Evolutionary conservation across 208 protist species (phyloP), one percentile per base, ranked within the genome.

Genomic region (Porcisia deanei): DNA sequence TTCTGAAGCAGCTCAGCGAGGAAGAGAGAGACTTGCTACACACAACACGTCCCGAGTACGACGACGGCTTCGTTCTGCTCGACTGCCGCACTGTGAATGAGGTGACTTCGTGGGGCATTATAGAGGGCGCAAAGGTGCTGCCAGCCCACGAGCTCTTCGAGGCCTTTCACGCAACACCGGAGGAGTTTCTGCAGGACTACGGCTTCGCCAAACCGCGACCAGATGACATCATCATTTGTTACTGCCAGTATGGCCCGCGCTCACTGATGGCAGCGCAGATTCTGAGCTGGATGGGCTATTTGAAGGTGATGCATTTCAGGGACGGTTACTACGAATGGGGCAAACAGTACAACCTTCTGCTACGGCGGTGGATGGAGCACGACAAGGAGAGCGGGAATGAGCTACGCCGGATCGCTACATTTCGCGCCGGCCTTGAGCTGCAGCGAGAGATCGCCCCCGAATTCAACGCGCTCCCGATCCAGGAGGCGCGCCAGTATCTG

Each of bases 51-150:
- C 88, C 88, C 18, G 91, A 93, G 64, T 95, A 95, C 77, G 81
- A 91, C 65, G 91, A 95, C 67, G 88, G 88, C 34, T 91, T 95
- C 77, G 80, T 95, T 25, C 70, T 95, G 20, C 76, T 95, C 3
- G 91, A 95, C 82, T 95, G 91, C 74, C 91, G 91, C 74, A 95
- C 91, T 6, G 91, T 95, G 39, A 95, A 93, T 68, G 91, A 95
- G 77, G 84, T 91, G 41, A 95, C 88, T 57, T 95, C 91, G 65
- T 95, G 91, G 88, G 91, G 91, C 52, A 93, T 95, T 64, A 93
- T 95, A 41, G 88, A 95, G 49, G 91, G 91, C 7, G 91, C 91
- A 18, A 95, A 95, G 78, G 88, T 95, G 66, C 83, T 95, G 61
- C 91, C 91, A 8, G 91, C 88, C 47, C 91, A 95, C 77, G 88